These are phyloP conservation scores for Trypanosoma grayi DNA, from an alignment of 208 protist species.

Conservation along the genomic window DNA sequence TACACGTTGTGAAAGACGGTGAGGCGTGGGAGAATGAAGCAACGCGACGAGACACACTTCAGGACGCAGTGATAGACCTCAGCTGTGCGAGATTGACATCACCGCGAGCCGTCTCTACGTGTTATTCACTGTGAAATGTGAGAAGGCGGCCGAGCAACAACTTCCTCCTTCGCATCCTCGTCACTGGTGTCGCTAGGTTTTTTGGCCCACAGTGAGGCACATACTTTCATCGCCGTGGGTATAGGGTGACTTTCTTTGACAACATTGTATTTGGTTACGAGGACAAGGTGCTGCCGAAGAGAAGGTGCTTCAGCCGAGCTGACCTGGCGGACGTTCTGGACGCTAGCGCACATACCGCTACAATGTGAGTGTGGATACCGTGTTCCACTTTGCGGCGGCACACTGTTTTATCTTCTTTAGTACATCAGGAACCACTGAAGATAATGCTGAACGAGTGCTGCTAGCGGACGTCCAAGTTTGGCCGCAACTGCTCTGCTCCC, in stretches of 20 bases:
- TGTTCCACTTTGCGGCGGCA: constrained; percentile 12
- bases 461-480: background rate
- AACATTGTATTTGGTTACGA: constrained; percentile 9
- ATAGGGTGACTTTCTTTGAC: constrained; percentile 9
- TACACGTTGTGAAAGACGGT: no score
- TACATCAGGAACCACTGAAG: constrained; percentile 6
- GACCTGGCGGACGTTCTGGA: constrained; percentile 5
- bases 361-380: constrained; percentile 1
- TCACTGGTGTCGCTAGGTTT: constrained; percentile 8
- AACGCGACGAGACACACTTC: no score
- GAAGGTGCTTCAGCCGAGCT: background rate
- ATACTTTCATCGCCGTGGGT: constrained; percentile 2
- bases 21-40: no score
- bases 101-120: background rate
- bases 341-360: background rate
- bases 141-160: background rate
- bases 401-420: constrained; percentile 11
- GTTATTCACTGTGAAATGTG: background rate
- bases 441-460: constrained; percentile 1
- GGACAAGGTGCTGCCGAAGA: constrained; percentile 1
- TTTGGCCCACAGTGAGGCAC: constrained; percentile 6
- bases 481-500: constrained; percentile 1
- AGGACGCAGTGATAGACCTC: no score
- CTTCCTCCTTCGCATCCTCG: background rate
- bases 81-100: no score